Evolutionary conservation across 2,329 filamentous ascomycete genomes (phyloP), one percentile per base, ranked within the genome.

Genomic region (Nothophoma quercina): DNA sequence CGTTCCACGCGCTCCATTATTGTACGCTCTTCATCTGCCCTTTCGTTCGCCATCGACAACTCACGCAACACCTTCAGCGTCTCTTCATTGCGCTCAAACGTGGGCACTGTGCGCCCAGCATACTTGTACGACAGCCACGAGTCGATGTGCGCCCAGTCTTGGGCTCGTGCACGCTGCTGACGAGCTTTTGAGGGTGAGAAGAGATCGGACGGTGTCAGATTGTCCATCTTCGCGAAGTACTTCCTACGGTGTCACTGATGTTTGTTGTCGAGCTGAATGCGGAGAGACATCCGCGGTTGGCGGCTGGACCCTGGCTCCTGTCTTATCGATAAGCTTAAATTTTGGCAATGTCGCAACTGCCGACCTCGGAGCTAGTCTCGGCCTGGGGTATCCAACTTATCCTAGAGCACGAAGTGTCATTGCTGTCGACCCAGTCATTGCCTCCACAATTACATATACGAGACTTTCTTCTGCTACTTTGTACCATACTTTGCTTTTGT

Each of bases 71-170:
- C 86, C 59, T 86, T 87, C 41, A 96, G 80, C 0, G 93, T 97
- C 36, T 93, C 89, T 23, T 88, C 82, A 69, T 95, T 97, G 65
- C 91, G 88, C 77, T 98, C 93, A 72, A 96, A 96, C 0, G 81
- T 70, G 0, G 91, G 92, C 0, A 88, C 77, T 0, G 82, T 84
- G 23, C 84, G 83, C 35, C 82, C 81, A 62, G 89, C 90, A 68
- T 89, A 89, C 53, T 84, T 82, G 36, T 82, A 80, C 7, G 67
- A 67, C 9, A 97, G 85, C 93, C 93, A 98, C 64, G 81, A 80
- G 75, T 96, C 91, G 62, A 97, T 84, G 61, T 90, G 91, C 48
- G 87, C 88, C 93, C 93, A 98, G 75, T 97, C 93, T 70, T 93
- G 93, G 38, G 91, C 90, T 58, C 89, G 87, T 10, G 89, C 89